These are phyloP conservation scores for Phlyctochytrium bullatum DNA, from an alignment of 192 early-diverging fungal genomes.

Conservation along the genomic window DNA sequence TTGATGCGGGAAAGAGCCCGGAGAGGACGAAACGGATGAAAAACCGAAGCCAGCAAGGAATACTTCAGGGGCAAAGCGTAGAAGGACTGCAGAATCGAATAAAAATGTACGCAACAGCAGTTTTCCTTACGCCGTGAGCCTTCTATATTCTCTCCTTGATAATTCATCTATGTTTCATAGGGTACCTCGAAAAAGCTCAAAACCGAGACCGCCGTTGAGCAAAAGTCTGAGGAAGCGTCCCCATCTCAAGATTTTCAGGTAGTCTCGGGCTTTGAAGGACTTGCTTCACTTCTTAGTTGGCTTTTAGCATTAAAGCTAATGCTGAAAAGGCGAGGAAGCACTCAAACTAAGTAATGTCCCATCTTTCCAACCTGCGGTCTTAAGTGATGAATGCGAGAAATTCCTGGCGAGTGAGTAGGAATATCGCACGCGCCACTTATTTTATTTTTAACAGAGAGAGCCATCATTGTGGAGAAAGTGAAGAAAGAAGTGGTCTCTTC, in stretches of 20 bases:
- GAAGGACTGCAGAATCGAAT: not conserved
- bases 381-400: not conserved
- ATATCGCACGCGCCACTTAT: not conserved
- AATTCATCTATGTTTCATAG: too few species aligned
- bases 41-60: not conserved
- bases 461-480: not conserved
- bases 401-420: not conserved
- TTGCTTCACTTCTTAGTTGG: not conserved
- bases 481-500: not conserved
- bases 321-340: too few species aligned
- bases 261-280: not conserved
- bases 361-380: not conserved
- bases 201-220: not conserved
- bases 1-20: not conserved
- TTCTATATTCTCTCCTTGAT: too few species aligned
- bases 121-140: too few species aligned
- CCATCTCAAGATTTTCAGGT: not conserved
- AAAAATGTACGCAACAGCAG: not conserved
- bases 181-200: not conserved
- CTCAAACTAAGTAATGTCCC: not conserved
- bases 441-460: not conserved
- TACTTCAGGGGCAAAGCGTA: not conserved
- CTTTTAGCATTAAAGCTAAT: too few species aligned
- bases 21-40: not conserved
- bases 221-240: not conserved